Percentiles rank a stretch among this genome's conserved stretches.
These are phyloP conservation scores for Dendrocalamus sinicus DNA, from an alignment of 176 grass and related monocot species.

Conservation along the genomic window DNA sequence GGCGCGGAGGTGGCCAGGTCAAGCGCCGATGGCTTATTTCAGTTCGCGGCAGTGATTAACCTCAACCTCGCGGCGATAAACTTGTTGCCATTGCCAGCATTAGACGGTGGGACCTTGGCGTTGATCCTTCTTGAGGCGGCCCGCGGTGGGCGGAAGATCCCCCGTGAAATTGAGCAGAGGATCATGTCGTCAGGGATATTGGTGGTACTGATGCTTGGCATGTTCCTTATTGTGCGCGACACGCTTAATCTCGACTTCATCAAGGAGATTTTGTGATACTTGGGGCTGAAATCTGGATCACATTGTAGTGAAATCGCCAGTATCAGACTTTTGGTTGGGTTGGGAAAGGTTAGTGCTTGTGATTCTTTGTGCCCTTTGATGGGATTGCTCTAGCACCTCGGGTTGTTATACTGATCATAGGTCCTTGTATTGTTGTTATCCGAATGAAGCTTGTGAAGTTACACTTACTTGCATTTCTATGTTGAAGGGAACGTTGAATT, in stretches of 20 bases:
- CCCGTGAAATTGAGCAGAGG: slow-evolving; percentile 85
- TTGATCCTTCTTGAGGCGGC: slow-evolving; percentile 88
- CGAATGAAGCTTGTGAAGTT: background rate
- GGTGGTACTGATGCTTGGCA: slow-evolving; percentile 83
- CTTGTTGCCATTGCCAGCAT: slow-evolving; percentile 70
- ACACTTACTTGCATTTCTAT: background rate
- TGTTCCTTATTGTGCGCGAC: slow-evolving; percentile 96
- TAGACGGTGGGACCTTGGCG: slow-evolving; percentile 77
- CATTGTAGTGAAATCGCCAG: slow-evolving; percentile 3
- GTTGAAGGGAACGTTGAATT: background rate
- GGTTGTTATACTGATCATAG: slow-evolving; percentile 50
- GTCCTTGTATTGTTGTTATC: slow-evolving; percentile 39
- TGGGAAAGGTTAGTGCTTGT: slow-evolving; percentile 31
- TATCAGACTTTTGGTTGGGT: background rate
- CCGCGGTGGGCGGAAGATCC: slow-evolving; percentile 84
- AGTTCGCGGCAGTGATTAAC: slow-evolving; percentile 89
- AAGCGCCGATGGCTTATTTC: slow-evolving; percentile 73
- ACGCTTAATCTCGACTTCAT: slow-evolving; percentile 97
- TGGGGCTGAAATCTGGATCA: slow-evolving; percentile 21
- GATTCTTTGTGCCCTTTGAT: slow-evolving; percentile 36
- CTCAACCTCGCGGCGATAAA: slow-evolving; percentile 93
- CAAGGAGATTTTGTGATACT: slow-evolving; percentile 81
- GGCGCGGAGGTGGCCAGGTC: slow-evolving; percentile 86
- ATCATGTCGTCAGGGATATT: slow-evolving; percentile 92
- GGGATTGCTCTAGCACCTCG: slow-evolving; percentile 43